Base-by-base conservation (phyloP, 768 basidiomycete species). In the Pleurotus ostreatus region DNA sequence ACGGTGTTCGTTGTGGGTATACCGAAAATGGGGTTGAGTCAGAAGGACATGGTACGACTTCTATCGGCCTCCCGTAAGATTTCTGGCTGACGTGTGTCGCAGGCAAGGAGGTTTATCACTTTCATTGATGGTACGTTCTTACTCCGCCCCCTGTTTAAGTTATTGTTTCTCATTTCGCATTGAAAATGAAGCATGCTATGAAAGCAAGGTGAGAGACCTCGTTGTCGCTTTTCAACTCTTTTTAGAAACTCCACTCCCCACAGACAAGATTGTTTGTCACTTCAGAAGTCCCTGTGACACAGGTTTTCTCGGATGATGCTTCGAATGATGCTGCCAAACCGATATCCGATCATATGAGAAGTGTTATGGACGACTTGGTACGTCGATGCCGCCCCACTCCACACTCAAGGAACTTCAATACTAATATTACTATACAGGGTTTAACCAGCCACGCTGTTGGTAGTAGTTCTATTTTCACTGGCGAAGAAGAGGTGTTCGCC, bases 401-500 rank as follows among this genome's bases (percentile, higher is more conserved):
- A 44, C 41, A 34, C 9, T 34, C 9, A 34, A 34, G 30, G 11
- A 34, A 34, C 30, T 11, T 34, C 30, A 34, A 34, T 11, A 2
- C 30, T 34, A 9, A 34, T 34, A 18, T 51, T 55, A 34, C 25
- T 46, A 25, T 41, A 30, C 61, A 95, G 92, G 94, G 94, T 16
- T 75, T 98, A 0, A 79, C 88, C 1, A 79, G 79, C 20, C 85
- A 93, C 25, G 72, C 81, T 16, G 88, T 96, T 15, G 91, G 93
- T 34, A 76, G 78, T 1, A 92, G 89, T 59, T 88, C 93, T 43
- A 89, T 99, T 75, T 98, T 98, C 67, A 88, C 88, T 0, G 95
- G 96, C 3, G 95, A 98, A 65, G 97, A 98, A 69, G 97, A 98
- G 70, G 68, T 98, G 0, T 99, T 99, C 67, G 97, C 97, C 0